These are phyloP conservation scores for Theileria equi DNA, from an alignment of 169 alveolate genomes.

Conservation along the genomic window DNA sequence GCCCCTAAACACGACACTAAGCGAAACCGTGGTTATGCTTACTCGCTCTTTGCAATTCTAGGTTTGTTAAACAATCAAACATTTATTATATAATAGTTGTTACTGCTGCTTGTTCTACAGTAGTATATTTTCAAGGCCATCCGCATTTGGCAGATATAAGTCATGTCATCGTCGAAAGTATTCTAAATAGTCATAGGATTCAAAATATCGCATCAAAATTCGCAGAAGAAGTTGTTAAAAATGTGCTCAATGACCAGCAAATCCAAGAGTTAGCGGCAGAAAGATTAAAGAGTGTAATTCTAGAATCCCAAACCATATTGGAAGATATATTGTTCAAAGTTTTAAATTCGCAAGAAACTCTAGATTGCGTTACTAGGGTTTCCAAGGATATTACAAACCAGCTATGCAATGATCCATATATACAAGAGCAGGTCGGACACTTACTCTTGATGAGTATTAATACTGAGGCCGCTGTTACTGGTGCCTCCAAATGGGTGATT, in stretches of 20 bases:
- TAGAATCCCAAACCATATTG: neutral
- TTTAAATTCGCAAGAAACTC: neutral
- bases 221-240: neutral
- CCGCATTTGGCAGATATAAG: too few species aligned
- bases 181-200: neutral
- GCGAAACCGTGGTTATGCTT: too few species aligned
- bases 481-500: constrained; percentile 48
- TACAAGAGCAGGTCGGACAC: constrained; percentile 30
- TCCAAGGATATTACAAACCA: neutral
- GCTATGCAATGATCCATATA: constrained; percentile 32
- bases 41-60: too few species aligned
- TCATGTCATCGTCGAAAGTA: too few species aligned
- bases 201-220: neutral
- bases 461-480: constrained; percentile 42
- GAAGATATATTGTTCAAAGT: neutral
- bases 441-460: constrained; percentile 29
- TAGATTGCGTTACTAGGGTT: neutral
- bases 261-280: neutral
- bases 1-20: too few species aligned
- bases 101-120: too few species aligned
- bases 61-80: too few species aligned
- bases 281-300: neutral
- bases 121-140: too few species aligned
- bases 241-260: neutral
- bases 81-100: too few species aligned